Base-by-base conservation (phyloP, 1,139 yeast genomes). In the Candida mesenterica region DNA sequence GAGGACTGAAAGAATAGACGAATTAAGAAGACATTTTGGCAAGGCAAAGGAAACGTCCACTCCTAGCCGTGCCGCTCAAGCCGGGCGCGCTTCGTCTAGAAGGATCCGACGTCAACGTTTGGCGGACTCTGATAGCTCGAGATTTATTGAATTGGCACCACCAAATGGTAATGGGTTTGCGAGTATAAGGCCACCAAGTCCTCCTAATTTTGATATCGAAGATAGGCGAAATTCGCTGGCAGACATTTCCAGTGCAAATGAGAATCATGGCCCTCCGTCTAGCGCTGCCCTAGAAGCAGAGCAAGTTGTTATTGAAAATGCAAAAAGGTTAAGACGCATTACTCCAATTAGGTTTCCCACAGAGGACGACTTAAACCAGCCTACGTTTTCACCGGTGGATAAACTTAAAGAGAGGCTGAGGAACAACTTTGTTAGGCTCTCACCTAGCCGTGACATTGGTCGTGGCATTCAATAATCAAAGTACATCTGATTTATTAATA, bases 341-440 rank as follows among this genome's bases (percentile, higher is more conserved):
- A 62, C 63, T 5, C 75, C 75, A 1, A 65, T 69, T 6, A 51
- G 56, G 37, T 55, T 69, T 18, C 75, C 75, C 1, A 53, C 56
- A 1, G 61, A 59, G 8, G 62, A 55, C 15, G 59, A 56, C n/a
- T 30, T 42, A 17, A 42, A 42, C 18, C 59, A 58, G 29, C 63
- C 68, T 2, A 49, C 46, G 36, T 57, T 63, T 37, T 65, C 72
- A 0, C 72, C 73, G 1, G 54, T 57, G 7, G 43, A 49, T 24
- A 57, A 53, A 33, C 44, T 65, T 16, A 57, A 53, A 30, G 62
- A 62, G 34, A 41, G 64, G 30, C 38, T 50, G 12, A 27, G 30
- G 28, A 40, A 33, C n/a, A 42, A 36, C 31, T 25, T 37, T 14
- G 28, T 38, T 7, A 29, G 39, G 10, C 31, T 38, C 7, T 34